Base-by-base conservation (phyloP, 257 asterid genomes). In the Lithospermum erythrorhizon region DNA sequence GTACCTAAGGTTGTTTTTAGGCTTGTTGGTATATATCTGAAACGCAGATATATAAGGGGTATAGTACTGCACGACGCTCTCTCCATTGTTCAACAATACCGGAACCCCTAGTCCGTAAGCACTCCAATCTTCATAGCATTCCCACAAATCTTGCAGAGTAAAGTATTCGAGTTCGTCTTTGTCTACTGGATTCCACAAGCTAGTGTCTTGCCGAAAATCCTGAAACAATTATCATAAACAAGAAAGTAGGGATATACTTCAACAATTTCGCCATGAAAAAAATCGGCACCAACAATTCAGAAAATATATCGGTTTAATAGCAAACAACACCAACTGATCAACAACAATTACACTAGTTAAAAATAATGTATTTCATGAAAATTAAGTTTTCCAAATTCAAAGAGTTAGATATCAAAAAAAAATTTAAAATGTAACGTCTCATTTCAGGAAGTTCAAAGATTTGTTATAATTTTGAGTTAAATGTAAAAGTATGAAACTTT, bases 61-160 rank as follows among this genome's bases (percentile, higher is more conserved):
- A 70, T 53, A 74, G 49, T 69, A 74, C 55, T 74, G 79, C 20
- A 53, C 53, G 21, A 62, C 58, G 16, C 6, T 17, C 10, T 52
- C 68, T 9, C 56, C 59, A 21, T 15, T 21, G 52, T 55, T 48
- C 41, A 74, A 48, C 35, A 19, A 45, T 10, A 74, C 21, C 4
- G 72, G 67, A 21, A 57, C 54, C 18, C 79, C 79, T 5, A 61
- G 64, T 23, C 79, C 75, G 55, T 69, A 74, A 49, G 68, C 64
- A 66, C 79, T 74, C 79, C 79, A 74, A 55, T 74, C 79, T 9
- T 70, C 73, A 35, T 57, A 74, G 19, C 65, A 65, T 29, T 17
- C 48, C 79, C 79, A 74, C 15, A 74, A 48, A 69, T 74, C 79
- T 10, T 53, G 47, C 14, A 74, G 41, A 5, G 35, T 62, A 61